These are phyloP conservation scores for Exophiala phaeomuriformis DNA, from an alignment of 2,329 filamentous ascomycete species.

Conservation along the genomic window DNA sequence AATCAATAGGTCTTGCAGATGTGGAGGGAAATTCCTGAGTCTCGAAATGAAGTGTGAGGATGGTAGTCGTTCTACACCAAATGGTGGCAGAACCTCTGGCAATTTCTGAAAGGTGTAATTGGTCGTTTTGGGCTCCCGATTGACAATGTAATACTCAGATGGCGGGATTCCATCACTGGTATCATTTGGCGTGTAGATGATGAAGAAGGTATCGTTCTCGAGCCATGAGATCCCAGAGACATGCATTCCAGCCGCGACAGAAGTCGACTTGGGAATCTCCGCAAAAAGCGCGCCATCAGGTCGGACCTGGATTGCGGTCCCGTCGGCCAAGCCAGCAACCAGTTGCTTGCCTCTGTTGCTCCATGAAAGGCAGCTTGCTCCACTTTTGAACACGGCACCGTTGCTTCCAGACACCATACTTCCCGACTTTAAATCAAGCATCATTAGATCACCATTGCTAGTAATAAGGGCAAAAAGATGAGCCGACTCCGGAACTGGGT, in stretches of 20 bases:
- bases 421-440: conserved; percentile 69
- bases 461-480: conserved; percentile 77
- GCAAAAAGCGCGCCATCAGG: conserved; percentile 70
- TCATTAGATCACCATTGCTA: conserved; percentile 67
- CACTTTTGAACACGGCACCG: conserved; percentile 61
- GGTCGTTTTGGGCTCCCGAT: conserved; percentile 52
- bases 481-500: conserved; percentile 52
- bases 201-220: conserved; percentile 76
- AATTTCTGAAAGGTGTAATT: conserved; percentile 67
- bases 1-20: conserved; percentile 72
- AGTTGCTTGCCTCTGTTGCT: conserved; percentile 90
- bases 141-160: conserved; percentile 74
- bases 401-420: conserved; percentile 51
- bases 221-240: conserved; percentile 82
- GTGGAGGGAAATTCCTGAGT: conserved; percentile 70
- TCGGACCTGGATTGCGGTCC: conserved; percentile 74
- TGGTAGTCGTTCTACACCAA: conserved; percentile 55
- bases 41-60: conserved; percentile 73
- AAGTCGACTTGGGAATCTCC: conserved; percentile 68
- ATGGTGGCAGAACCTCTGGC: conserved; percentile 65
- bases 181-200: conserved; percentile 63
- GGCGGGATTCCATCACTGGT: conserved; percentile 43
- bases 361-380: conserved; percentile 82
- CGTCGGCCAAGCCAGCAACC: conserved; percentile 75
- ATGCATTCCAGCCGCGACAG: conserved; percentile 56